Percentiles rank a stretch among this genome's conserved stretches.
phyloP scores from a whole-genome alignment of 2,329 filamentous ascomycete species.

The Grosmannia huntii region DNA sequence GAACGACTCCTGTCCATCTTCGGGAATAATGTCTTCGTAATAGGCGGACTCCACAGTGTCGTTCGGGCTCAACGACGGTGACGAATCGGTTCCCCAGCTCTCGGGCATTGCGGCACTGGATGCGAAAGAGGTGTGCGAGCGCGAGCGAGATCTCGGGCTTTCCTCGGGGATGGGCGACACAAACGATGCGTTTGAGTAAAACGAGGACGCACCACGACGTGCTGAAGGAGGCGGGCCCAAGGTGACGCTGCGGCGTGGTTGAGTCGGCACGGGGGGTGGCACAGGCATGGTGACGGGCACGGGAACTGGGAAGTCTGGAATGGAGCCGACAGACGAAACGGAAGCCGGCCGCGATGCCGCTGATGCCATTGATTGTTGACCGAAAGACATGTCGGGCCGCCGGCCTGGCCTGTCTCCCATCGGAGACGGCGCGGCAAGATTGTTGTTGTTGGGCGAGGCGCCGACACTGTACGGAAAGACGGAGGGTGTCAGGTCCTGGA shows the following conservation, averaged over 20 bases:
- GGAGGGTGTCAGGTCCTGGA: slow-evolving; percentile 42
- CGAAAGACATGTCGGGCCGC: slow-evolving; percentile 27
- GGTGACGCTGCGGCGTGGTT: slow-evolving; percentile 34
- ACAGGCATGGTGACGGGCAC: slow-evolving; percentile 14
- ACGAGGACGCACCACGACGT: slow-evolving; percentile 47
- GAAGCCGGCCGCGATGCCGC: slow-evolving; percentile 40
- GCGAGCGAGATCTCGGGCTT: slow-evolving; percentile 40
- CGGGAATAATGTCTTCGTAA: slow-evolving; percentile 35
- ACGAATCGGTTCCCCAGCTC: slow-evolving; percentile 42
- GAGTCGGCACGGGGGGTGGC: slow-evolving; percentile 11
- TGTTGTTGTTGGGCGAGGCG: background rate
- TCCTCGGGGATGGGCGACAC: slow-evolving; percentile 71
- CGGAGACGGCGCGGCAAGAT: too few relatives aligned
- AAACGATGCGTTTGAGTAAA: slow-evolving; percentile 52
- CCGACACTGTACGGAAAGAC: slow-evolving; percentile 24
- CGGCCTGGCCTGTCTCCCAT: slow-evolving; percentile 18
- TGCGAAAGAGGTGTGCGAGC: slow-evolving; percentile 51
- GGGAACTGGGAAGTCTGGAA: slow-evolving; percentile 45
- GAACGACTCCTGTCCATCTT: slow-evolving; percentile 27
- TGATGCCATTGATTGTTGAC: slow-evolving; percentile 23
- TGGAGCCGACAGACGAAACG: slow-evolving; percentile 39
- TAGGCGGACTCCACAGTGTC: slow-evolving; percentile 29
- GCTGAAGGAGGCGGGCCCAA: slow-evolving; percentile 49
- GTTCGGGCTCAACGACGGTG: slow-evolving; percentile 30
- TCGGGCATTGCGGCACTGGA: slow-evolving; percentile 63